Evolutionary conservation across 2,329 filamentous ascomycete species (phyloP).

Genomic region (Bipolaris bicolor): DNA sequence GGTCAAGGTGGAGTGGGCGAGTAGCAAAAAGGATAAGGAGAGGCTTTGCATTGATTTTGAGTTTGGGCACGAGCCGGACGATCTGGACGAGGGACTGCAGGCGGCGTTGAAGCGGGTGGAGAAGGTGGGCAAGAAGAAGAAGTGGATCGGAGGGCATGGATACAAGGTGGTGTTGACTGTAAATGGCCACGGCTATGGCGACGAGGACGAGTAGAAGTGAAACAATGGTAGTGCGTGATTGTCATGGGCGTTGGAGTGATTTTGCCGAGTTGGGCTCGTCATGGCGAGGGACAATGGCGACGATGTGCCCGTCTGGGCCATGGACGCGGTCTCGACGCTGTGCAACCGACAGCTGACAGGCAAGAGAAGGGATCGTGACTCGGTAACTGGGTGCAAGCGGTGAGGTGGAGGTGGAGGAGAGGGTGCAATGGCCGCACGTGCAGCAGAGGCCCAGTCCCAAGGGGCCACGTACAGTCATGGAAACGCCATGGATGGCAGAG

Average conservation of each 20-base stretch:
- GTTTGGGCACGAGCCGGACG: conserved; percentile 34
- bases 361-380: conserved; percentile 31
- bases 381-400: conserved; percentile 35
- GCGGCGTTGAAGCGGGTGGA: conserved; percentile 39
- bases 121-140: conserved; percentile 51
- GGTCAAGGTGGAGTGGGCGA: conserved; percentile 33
- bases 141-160: conserved; percentile 42
- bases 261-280: neutral
- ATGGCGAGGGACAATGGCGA: neutral
- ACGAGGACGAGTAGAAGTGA: conserved; percentile 15
- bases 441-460: conserved; percentile 30
- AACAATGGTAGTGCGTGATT: neutral
- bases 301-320: conserved; percentile 5
- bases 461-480: conserved; percentile 36
- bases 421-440: conserved; percentile 30
- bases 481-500: conserved; percentile 12
- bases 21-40: conserved; percentile 38
- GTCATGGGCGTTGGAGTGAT: neutral
- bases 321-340: conserved; percentile 5
- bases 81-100: conserved; percentile 42
- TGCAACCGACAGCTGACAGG: conserved; percentile 7
- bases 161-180: conserved; percentile 39
- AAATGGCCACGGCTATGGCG: conserved; percentile 33
- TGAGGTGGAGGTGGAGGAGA: conserved; percentile 15
- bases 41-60: conserved; percentile 39